Percentiles rank a stretch among this genome's conserved stretches.
phyloP scores from a whole-genome alignment of 2,329 filamentous ascomycete genomes.

The Pseudocercospora macadamiae region DNA sequence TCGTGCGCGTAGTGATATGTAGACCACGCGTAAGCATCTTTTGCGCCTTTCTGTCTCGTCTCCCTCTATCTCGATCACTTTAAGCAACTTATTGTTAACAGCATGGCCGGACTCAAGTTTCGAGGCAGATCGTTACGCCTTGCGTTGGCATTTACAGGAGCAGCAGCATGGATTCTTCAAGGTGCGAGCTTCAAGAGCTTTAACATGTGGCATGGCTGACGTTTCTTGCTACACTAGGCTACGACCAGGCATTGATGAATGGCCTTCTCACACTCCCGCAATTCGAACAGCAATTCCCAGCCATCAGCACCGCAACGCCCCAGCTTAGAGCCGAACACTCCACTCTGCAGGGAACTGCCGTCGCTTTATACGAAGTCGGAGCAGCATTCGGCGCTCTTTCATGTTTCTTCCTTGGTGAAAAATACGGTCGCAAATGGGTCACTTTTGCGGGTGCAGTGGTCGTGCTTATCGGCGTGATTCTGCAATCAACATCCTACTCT shows the following conservation, averaged over 20 bases:
- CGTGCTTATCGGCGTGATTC: slow-evolving; percentile 46
- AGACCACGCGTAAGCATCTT: neutral
- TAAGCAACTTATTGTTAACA: too few relatives aligned
- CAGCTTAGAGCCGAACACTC: slow-evolving; percentile 22
- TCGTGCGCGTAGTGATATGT: neutral
- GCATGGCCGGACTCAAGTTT: slow-evolving; percentile 7
- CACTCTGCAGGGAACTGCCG: slow-evolving; percentile 37
- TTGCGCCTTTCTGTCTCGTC: neutral
- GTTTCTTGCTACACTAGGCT: too few relatives aligned
- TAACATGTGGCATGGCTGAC: too few relatives aligned
- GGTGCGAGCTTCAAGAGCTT: neutral
- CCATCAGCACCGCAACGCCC: slow-evolving; percentile 37
- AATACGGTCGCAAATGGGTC: slow-evolving; percentile 45
- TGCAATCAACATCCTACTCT: slow-evolving; percentile 43
- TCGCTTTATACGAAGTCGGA: slow-evolving; percentile 34
- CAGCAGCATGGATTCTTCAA: slow-evolving; percentile 26
- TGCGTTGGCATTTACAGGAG: slow-evolving; percentile 29
- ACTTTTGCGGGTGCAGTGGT: slow-evolving; percentile 45
- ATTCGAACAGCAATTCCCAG: slow-evolving; percentile 45
- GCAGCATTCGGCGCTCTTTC: slow-evolving; percentile 30
- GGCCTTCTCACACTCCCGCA: slow-evolving; percentile 46
- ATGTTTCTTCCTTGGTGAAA: slow-evolving; percentile 50
- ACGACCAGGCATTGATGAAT: slow-evolving; percentile 45
- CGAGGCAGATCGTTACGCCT: slow-evolving; percentile 23
- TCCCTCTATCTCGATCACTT: too few relatives aligned